Evolutionary conservation across 176 grass and related monocot genomes (phyloP).

Genomic region (maize (Zea mays)): DNA sequence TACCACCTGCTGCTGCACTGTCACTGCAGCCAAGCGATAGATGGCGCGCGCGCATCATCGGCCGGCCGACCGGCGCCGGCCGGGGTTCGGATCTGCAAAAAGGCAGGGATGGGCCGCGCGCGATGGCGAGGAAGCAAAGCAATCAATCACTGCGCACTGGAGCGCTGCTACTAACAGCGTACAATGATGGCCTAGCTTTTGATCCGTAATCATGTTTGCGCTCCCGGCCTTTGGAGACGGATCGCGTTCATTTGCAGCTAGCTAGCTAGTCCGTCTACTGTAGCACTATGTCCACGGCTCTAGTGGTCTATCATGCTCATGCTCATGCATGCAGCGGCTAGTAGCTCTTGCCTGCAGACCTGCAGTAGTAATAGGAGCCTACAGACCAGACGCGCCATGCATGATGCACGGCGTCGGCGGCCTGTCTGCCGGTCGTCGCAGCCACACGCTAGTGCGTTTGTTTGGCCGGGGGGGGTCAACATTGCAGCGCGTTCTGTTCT

Average conservation of each 20-base stretch:
- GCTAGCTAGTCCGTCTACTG: no score
- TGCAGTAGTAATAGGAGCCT: not conserved
- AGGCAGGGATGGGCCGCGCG: not conserved
- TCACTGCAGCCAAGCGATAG: not conserved
- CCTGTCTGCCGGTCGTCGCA: not conserved
- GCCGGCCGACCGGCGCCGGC: no score
- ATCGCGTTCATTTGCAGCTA: not conserved
- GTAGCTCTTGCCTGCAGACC: not conserved
- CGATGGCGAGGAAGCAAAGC: not conserved
- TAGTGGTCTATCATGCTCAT: no score
- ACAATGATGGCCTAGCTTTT: conserved; percentile 44
- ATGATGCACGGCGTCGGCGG: not conserved
- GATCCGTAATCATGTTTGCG: conserved; percentile 22
- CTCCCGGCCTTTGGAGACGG: not conserved
- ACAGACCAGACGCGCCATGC: not conserved
- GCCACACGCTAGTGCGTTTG: not conserved
- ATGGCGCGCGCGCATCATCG: not conserved
- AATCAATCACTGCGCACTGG: not conserved
- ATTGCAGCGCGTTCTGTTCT: not conserved
- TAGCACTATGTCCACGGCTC: not conserved
- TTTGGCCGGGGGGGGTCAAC: not conserved
- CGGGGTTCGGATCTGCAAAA: not conserved
- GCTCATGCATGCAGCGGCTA: no score
- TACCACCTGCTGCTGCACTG: not conserved
- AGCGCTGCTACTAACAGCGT: not conserved